Conservation (phyloP, 176 grass and related monocot species). For the Triticum dicoccoides region DNA sequence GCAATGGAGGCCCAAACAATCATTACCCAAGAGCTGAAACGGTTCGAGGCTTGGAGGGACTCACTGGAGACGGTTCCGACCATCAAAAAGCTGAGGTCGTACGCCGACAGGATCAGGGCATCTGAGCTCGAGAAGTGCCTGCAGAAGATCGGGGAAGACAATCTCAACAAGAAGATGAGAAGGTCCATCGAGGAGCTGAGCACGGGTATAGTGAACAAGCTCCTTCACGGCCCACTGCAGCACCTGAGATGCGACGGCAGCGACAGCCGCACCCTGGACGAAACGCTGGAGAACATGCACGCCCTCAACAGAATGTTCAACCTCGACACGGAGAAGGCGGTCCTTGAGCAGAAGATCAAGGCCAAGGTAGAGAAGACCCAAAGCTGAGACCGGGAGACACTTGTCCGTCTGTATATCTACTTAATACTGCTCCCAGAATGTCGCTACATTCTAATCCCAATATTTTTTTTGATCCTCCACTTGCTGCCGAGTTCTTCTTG, state of each 20-base stretch:
- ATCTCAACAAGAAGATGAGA: slow-evolving; percentile 72
- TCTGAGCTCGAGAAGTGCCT: slow-evolving; percentile 86
- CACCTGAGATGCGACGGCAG: slow-evolving; percentile 81
- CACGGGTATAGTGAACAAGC: slow-evolving; percentile 81
- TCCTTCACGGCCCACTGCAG: slow-evolving; percentile 83
- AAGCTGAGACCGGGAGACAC: slow-evolving; percentile 38
- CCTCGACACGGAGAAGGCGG: slow-evolving; percentile 68
- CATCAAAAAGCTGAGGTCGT: slow-evolving; percentile 90
- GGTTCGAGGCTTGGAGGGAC: slow-evolving; percentile 81
- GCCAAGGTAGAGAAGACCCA: slow-evolving; percentile 91
- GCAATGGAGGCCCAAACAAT: slow-evolving; percentile 79
- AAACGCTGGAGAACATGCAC: slow-evolving; percentile 86
- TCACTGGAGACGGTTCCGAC: slow-evolving; percentile 78
- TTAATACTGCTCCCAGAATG: slow-evolving; percentile 32
- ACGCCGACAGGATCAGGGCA: slow-evolving; percentile 71
- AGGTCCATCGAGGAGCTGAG: slow-evolving; percentile 78
- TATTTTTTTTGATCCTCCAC: slow-evolving; percentile 32
- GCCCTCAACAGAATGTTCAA: slow-evolving; percentile 89
- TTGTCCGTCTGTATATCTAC: slow-evolving; percentile 42
- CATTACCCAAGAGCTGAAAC: slow-evolving; percentile 66
- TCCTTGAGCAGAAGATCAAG: slow-evolving; percentile 86
- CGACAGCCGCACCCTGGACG: slow-evolving; percentile 71
- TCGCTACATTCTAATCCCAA: slow-evolving; percentile 28
- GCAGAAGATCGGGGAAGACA: slow-evolving; percentile 68
- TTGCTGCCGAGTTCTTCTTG: slow-evolving; percentile 38